Conservation (phyloP, 768 basidiomycete genomes). For the Mrakia hoshinonis region DNA sequence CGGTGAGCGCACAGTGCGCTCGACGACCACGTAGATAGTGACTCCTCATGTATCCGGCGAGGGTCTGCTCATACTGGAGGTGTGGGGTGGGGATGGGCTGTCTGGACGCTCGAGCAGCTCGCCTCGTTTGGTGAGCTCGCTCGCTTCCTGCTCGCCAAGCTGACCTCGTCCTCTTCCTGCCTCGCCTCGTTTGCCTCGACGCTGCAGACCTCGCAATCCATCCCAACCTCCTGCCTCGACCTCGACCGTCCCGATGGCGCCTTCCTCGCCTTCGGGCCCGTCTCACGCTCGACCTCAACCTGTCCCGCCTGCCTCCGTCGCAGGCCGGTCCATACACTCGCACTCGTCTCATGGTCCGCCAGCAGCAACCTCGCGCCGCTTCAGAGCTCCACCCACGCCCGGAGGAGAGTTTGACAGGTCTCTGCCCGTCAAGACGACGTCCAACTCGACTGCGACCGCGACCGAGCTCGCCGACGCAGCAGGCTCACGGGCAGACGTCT, state of each 20-base stretch:
- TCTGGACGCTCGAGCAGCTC: too few species aligned
- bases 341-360: conserved; percentile 10
- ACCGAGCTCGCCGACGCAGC: conserved; percentile 18
- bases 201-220: not conserved
- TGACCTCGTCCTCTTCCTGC: too few species aligned
- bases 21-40: too few species aligned
- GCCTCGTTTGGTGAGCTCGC: too few species aligned
- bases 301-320: not conserved
- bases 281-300: not conserved
- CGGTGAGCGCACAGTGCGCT: too few species aligned
- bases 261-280: not conserved
- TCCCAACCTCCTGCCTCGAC: not conserved
- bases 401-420: conserved; percentile 26
- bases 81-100: too few species aligned
- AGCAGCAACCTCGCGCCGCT: not conserved
- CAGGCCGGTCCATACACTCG: not conserved
- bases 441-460: not conserved
- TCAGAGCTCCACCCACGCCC: not conserved
- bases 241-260: not conserved
- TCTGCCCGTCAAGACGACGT: conserved; percentile 14
- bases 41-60: too few species aligned
- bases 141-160: too few species aligned
- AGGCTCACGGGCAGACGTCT: not conserved
- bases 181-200: not conserved
- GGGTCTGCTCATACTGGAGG: too few species aligned